phyloP scores from a whole-genome alignment of 225 moss, liverwort and hornwort genomes.

The Straminergon stramineum region DNA sequence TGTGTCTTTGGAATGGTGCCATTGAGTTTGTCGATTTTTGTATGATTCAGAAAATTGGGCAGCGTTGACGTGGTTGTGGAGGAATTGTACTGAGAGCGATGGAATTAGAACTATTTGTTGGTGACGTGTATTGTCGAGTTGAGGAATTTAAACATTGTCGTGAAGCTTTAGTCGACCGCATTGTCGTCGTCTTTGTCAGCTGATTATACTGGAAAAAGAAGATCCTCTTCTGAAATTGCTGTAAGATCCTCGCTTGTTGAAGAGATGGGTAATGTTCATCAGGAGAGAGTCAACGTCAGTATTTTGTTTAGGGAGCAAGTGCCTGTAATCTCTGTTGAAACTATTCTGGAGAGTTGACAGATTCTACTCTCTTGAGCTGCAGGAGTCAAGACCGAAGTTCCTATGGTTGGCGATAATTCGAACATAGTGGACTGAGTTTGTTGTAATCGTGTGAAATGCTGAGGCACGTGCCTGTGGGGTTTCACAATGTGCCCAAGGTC shows the following conservation, averaged over 20 bases:
- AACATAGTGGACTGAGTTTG: not conserved
- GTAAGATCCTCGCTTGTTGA: not conserved
- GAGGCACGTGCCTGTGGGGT: not conserved
- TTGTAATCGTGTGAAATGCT: conserved; percentile 11
- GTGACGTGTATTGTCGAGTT: not conserved
- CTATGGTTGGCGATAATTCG: not conserved
- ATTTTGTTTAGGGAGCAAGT: not conserved
- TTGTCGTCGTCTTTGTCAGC: not conserved
- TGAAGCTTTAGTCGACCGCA: not conserved
- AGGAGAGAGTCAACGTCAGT: not conserved
- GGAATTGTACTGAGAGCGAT: not conserved
- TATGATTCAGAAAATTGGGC: not conserved
- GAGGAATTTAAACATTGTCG: not conserved
- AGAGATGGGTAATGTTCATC: not conserved
- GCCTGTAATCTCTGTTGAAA: not conserved
- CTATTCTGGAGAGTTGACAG: not conserved
- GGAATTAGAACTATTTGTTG: not conserved
- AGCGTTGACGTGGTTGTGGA: not conserved
- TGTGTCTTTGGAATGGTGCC: not conserved
- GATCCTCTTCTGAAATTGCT: not conserved
- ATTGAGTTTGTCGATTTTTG: not conserved
- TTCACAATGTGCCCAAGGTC: conserved; percentile 2
- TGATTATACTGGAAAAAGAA: not conserved
- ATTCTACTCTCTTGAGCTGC: not conserved
- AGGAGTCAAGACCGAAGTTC: not conserved